Conservation (phyloP, 2,329 filamentous ascomycete species). For the Trichoderma afroharzianum region DNA sequence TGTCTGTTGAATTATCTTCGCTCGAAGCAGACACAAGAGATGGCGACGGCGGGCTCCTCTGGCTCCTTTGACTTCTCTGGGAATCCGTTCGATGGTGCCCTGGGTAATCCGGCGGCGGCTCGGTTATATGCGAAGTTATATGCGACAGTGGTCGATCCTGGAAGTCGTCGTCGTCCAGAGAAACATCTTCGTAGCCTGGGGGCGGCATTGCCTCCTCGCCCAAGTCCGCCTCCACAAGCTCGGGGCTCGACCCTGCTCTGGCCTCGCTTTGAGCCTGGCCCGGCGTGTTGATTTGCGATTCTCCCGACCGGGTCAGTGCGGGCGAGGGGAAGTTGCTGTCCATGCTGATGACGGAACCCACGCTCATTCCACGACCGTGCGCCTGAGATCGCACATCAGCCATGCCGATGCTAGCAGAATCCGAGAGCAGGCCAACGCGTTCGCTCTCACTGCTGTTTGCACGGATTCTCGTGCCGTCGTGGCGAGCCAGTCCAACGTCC, state of each 20-base stretch:
- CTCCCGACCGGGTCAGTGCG: slow-evolving; percentile 35
- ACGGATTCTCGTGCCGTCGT: slow-evolving; percentile 72
- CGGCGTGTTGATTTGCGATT: slow-evolving; percentile 44
- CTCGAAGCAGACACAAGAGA: background rate
- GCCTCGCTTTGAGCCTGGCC: slow-evolving; percentile 30
- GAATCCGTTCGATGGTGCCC: slow-evolving; percentile 34
- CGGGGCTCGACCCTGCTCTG: slow-evolving; percentile 49
- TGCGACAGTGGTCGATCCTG: slow-evolving; percentile 39
- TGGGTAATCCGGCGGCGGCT: slow-evolving; percentile 52
- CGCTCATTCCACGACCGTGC: slow-evolving; percentile 46
- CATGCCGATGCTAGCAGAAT: slow-evolving; percentile 60
- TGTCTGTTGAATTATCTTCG: background rate
- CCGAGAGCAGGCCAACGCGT: slow-evolving; percentile 65
- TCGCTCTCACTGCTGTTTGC: slow-evolving; percentile 73
- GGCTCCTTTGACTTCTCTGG: slow-evolving; percentile 20
- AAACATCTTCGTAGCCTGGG: slow-evolving; percentile 53
- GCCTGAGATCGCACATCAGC: slow-evolving; percentile 32
- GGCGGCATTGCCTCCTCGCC: slow-evolving; percentile 48
- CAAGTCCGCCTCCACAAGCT: slow-evolving; percentile 50
- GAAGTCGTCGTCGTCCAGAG: slow-evolving; percentile 38
- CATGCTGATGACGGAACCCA: slow-evolving; percentile 55
- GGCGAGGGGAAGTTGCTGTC: slow-evolving; percentile 45
- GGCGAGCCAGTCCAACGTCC: slow-evolving; percentile 70
- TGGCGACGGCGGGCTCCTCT: background rate
- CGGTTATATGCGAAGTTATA: slow-evolving; percentile 41